A percentile compares a stretch with the other conserved stretches of the same genome.
These are phyloP conservation scores for Brassica carinata DNA, from an alignment of 345 rosid genomes.

Conservation along the genomic window DNA sequence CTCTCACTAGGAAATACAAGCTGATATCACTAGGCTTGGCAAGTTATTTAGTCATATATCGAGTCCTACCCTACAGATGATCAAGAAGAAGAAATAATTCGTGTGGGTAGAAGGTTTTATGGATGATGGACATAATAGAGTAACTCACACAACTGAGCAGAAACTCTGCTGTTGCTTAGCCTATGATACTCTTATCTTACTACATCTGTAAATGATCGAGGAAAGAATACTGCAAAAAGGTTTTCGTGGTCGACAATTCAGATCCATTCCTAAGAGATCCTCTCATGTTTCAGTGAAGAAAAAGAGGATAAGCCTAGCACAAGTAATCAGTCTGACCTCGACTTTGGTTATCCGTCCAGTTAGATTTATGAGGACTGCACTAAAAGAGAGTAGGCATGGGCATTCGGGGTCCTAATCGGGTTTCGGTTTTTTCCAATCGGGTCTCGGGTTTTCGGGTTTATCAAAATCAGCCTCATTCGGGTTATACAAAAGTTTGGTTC, in stretches of 20 bases:
- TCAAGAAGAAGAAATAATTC: slow-evolving; percentile 70
- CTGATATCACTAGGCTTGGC: slow-evolving; percentile 90
- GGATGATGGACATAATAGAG: slow-evolving; percentile 78
- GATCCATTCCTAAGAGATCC: slow-evolving; percentile 76
- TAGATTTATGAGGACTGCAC: slow-evolving; percentile 51
- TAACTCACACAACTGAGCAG: slow-evolving; percentile 71
- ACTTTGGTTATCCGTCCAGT: slow-evolving; percentile 72
- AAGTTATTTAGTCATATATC: slow-evolving; percentile 81
- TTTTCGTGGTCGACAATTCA: slow-evolving; percentile 62
- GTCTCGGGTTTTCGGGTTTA: too few species aligned
- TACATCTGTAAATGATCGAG: slow-evolving; percentile 64
- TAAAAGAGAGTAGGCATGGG: slow-evolving; percentile 54
- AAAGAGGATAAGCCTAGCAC: slow-evolving; percentile 88
- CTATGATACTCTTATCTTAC: slow-evolving; percentile 62
- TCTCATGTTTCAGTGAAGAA: slow-evolving; percentile 86
- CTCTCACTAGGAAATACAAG: not conserved
- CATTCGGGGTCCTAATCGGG: too few species aligned
- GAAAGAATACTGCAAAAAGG: slow-evolving; percentile 57
- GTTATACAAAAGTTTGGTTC: too few species aligned
- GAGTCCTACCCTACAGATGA: slow-evolving; percentile 64
- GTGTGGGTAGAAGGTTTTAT: slow-evolving; percentile 92
- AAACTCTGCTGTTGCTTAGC: slow-evolving; percentile 95
- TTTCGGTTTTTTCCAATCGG: too few species aligned
- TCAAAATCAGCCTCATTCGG: too few species aligned
- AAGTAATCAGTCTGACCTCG: slow-evolving; percentile 77